A percentile compares a stretch with the other conserved stretches of the same genome.
Conservation (phyloP, 2,329 filamentous ascomycete genomes). For the Cladophialophora psammophila region DNA sequence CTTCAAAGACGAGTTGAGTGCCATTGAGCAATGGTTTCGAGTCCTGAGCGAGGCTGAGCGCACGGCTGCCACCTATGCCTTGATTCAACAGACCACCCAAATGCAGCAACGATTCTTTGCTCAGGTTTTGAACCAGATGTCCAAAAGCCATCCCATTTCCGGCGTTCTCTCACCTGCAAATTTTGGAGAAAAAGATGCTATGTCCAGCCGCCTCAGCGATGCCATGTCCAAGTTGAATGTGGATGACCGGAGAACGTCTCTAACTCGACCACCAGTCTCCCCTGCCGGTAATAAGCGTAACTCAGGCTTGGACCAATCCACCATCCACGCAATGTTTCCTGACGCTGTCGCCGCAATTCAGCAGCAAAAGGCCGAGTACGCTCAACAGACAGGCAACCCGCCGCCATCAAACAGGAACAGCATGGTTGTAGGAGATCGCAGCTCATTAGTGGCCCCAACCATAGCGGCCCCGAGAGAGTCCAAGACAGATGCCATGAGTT, state of each 20-base stretch:
- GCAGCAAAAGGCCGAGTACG: conserved; percentile 96
- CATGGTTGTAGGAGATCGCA: conserved; percentile 76
- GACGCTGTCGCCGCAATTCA: conserved; percentile 97
- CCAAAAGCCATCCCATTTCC: conserved; percentile 96
- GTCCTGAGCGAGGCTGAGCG: conserved; percentile 96
- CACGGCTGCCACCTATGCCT: conserved; percentile 91
- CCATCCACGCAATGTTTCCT: conserved; percentile 98
- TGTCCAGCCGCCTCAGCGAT: conserved; percentile 94
- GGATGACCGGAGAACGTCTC: conserved; percentile 84
- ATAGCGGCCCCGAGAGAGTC: conserved; percentile 73
- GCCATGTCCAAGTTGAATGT: conserved; percentile 95
- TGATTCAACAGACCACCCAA: conserved; percentile 97
- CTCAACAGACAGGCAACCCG: conserved; percentile 88
- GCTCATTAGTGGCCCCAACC: conserved; percentile 75
- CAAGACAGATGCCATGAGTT: conserved; percentile 67
- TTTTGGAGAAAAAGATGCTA: conserved; percentile 94
- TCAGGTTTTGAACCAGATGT: conserved; percentile 98
- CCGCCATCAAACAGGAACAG: conserved; percentile 95
- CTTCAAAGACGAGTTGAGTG: conserved; percentile 98
- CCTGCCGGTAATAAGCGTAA: conserved; percentile 81
- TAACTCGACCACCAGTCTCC: conserved; percentile 79
- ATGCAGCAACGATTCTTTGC: conserved; percentile 99
- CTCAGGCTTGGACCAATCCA: conserved; percentile 89
- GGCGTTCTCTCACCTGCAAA: conserved; percentile 92
- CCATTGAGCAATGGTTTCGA: conserved; percentile 99